These are phyloP conservation scores for Hura crepitans DNA, from an alignment of 441 rosid genomes.

Conservation along the genomic window DNA sequence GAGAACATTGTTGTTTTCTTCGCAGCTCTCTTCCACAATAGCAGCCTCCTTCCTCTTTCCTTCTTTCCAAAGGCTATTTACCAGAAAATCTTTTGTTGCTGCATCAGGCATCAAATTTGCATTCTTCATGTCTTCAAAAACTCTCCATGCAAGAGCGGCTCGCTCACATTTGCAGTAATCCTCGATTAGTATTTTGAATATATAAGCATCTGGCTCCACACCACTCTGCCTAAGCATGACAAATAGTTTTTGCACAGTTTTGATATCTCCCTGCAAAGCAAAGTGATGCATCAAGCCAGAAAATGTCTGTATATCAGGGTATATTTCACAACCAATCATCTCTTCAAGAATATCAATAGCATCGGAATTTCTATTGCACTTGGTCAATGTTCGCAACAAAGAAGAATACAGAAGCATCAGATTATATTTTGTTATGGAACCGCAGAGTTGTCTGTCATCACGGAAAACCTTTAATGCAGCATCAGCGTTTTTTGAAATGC, in stretches of 20 bases:
- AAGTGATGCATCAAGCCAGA: constrained; percentile 82
- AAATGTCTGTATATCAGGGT: constrained; percentile 81
- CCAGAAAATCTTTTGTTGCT: constrained; percentile 69
- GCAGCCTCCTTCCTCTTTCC: constrained; percentile 89
- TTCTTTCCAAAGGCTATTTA: constrained; percentile 87
- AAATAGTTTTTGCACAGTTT: constrained; percentile 65
- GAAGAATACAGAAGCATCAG: constrained; percentile 76
- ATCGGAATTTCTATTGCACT: constrained; percentile 61
- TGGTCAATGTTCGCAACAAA: constrained; percentile 67
- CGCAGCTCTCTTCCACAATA: constrained; percentile 60
- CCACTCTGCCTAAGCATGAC: constrained; percentile 67
- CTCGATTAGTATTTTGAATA: constrained; percentile 62
- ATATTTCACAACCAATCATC: constrained; percentile 52
- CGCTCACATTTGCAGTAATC: constrained; percentile 78
- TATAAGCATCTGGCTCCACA: constrained; percentile 64
- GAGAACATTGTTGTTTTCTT: constrained; percentile 36
- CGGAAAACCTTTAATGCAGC: constrained; percentile 74
- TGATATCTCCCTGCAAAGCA: constrained; percentile 67
- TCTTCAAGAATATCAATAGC: constrained; percentile 66
- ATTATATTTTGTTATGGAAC: constrained; percentile 48
- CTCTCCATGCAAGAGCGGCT: constrained; percentile 73
- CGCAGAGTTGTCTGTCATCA: constrained; percentile 56
- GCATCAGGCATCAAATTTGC: constrained; percentile 55
- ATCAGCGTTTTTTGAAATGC: constrained; percentile 76
- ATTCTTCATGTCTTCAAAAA: constrained; percentile 69